Evolutionary conservation across 2,329 filamentous ascomycete genomes (phyloP), one percentile per base, ranked within the genome.

Genomic region (Tolypocladium album): DNA sequence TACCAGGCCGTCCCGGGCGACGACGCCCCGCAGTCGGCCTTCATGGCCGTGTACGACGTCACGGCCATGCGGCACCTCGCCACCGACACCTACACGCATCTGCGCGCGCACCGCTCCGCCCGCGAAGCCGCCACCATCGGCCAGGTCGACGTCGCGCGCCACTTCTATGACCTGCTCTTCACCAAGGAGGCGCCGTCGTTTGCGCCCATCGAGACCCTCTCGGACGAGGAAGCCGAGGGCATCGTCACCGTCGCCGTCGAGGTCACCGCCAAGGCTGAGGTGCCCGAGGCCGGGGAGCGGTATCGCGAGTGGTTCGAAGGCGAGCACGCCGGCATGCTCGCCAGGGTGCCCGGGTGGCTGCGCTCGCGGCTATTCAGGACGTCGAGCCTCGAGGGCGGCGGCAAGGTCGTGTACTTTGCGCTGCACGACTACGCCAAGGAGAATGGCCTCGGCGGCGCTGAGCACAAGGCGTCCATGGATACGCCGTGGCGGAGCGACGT

Each of bases 31-130:
- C 63, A 78, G 65, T 90, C 89, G 1, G 81, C 85, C 64, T 96
- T 86, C 78, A 83, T 93, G 70, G 91, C 91, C 39, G 76, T 88
- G 60, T 96, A 96, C 79, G 90, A 96, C 72, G 84, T 94, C 64
- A 86, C 84, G 40, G 85, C 87, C 69, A 90, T 93, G 82, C 74
- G 81, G 53, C 84, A 83, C 67, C 79, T 96, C 69, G 83, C 84
- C 57, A 85, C 86, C 56, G 82, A 88, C 58, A 82, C 85, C 2
- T 96, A 96, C 75, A 84, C 82, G 13, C 75, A 77, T 17, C 76
- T 92, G 55, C 82, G 88, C 38, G 83, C 80, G 12, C 78, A 82
- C 66, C 74, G 82, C 31, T 83, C 81, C 2, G 66, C 74, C 1
- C 76, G 82, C 63, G 82, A 85, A 67, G 81, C 79, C 40, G 74